phyloP scores from a whole-genome alignment of 371 early-diverging fungal genomes.

The Apophysomyces ossiformis region DNA sequence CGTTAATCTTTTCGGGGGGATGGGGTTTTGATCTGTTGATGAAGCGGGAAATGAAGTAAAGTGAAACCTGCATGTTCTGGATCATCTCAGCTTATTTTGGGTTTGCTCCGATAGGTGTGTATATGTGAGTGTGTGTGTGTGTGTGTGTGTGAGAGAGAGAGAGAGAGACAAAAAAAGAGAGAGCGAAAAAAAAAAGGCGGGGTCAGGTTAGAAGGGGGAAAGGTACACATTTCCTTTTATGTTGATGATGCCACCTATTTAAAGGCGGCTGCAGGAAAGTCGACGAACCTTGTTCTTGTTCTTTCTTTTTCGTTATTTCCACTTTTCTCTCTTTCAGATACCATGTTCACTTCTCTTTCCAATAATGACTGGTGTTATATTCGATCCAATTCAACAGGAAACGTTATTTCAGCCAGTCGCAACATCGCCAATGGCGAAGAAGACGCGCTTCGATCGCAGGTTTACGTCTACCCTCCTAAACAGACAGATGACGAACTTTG shows the following conservation, averaged over 20 bases:
- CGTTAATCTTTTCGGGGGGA: background rate
- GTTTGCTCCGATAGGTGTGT: background rate
- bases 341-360: background rate
- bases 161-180: background rate
- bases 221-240: background rate
- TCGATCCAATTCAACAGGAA: constrained; percentile 13
- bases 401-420: constrained; percentile 11
- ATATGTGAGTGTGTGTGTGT: no score
- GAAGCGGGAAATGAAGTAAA: constrained; percentile 4
- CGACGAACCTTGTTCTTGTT: background rate
- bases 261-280: constrained; percentile 5
- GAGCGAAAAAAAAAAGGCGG: background rate
- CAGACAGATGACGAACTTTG: constrained; percentile 14
- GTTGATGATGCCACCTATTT: background rate
- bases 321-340: background rate
- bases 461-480: constrained; percentile 13
- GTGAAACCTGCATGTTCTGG: constrained; percentile 9
- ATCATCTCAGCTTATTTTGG: background rate
- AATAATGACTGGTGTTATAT: constrained; percentile 16
- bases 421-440: background rate
- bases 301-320: no score
- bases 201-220: background rate
- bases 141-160: no score
- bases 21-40: background rate
- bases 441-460: constrained; percentile 15